Base-by-base conservation (phyloP, 495 filamentous ascomycete genomes). In the Cercophora samala region DNA sequence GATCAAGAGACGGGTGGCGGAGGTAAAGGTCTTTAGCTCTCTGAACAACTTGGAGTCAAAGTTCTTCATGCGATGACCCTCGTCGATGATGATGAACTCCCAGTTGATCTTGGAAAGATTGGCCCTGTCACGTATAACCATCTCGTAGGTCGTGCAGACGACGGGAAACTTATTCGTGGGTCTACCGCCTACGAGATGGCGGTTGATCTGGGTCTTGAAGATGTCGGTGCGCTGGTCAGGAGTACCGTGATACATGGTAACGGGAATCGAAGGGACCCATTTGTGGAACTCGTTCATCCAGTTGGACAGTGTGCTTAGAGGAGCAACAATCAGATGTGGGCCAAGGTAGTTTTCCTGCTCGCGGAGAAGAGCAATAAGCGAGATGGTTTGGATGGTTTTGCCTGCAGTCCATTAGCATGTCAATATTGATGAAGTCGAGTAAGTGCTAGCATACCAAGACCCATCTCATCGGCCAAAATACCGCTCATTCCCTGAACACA, bases 21-120 rank as follows among this genome's bases (percentile, higher is more conserved):
- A 97, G 23, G 87, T 88, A 73, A 97, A 97, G 0, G 88, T 87
- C 68, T 93, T 89, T 0, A 99, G 79, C 66, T 96, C 92, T 58
- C 89, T 87, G 70, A 98, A 95, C 4, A 99, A 85, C 69, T 91
- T 90, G 62, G 93, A 95, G 70, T 99, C 91, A 73, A 96, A 90
- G 67, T 99, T 99, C 81, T 99, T 99, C 82, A 99, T 86, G 5
- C 95, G 91, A 75, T 99, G 95, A 1, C 95, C 95, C 79, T 99
- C 95, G 72, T 99, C 95, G 73, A 99, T 96, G 71, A 98, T 92
- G 71, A 99, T 97, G 74, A 96, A 96, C 62, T 93, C 91, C 95
- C 95, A 99, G 24, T 91, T 88, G 68, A 94, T 95, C 66, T 89
- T 87, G 29, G 86, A 83, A 5, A 99, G 79, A 58, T 85, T 87